Percentiles rank a stretch among this genome's conserved stretches.
phyloP scores from a whole-genome alignment of 2,329 filamentous ascomycete genomes.

The Aspergillus viridinutans region DNA sequence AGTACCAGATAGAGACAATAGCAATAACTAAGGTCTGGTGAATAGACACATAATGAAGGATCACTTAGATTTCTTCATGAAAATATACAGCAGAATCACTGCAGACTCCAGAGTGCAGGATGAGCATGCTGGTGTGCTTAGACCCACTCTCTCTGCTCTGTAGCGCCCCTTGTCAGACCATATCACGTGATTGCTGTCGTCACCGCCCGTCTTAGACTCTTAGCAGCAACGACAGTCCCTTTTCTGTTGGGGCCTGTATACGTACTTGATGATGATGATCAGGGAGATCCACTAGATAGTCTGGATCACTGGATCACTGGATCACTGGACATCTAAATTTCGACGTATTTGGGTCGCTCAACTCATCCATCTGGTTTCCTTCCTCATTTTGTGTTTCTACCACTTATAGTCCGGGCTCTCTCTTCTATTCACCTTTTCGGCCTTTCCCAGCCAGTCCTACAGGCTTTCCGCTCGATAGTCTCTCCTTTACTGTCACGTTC shows the following conservation, averaged over 20 bases:
- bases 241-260: not conserved
- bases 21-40: not conserved
- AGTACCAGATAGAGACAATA: not conserved
- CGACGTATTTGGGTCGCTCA: not conserved
- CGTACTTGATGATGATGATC: not conserved
- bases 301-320: too few species aligned
- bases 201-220: conserved; percentile 5
- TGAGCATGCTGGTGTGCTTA: not conserved
- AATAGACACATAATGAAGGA: not conserved
- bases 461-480: conserved; percentile 12
- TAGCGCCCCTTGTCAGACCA: not conserved
- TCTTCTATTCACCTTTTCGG: conserved; percentile 3
- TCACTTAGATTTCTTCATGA: not conserved
- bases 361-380: not conserved
- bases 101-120: not conserved
- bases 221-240: conserved; percentile 2
- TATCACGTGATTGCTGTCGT: conserved; percentile 10
- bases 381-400: not conserved
- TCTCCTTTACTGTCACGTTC: conserved; percentile 7
- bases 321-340: not conserved
- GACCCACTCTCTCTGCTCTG: not conserved
- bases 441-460: not conserved
- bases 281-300: not conserved
- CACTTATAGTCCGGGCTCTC: conserved; percentile 1
- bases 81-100: not conserved